phyloP scores from a whole-genome alignment of 371 early-diverging fungal genomes.

The Funneliformis caledonium region DNA sequence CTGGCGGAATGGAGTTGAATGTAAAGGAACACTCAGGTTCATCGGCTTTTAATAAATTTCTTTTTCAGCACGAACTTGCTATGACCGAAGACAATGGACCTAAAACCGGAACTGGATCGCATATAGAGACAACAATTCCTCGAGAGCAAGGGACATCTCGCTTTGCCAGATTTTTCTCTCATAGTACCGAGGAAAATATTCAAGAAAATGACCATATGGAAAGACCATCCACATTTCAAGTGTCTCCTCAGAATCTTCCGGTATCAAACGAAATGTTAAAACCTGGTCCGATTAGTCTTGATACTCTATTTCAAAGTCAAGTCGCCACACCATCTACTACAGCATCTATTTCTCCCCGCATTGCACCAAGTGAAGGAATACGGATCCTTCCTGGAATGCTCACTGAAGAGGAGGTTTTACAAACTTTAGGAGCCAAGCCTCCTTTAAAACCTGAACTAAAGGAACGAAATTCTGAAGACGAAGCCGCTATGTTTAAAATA shows the following conservation, averaged over 20 bases:
- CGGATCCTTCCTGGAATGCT: constrained; percentile 50
- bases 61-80: constrained; percentile 48
- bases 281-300: constrained; percentile 47
- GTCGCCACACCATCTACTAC: constrained; percentile 40
- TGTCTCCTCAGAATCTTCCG: constrained; percentile 37
- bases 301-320: constrained; percentile 58
- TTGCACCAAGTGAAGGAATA: constrained; percentile 31
- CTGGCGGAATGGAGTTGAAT: constrained; percentile 49
- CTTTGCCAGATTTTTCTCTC: constrained; percentile 69
- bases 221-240: constrained; percentile 1
- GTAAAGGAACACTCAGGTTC: constrained; percentile 46
- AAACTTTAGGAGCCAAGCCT: constrained; percentile 55
- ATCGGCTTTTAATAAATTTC: constrained; percentile 52
- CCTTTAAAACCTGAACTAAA: constrained; percentile 40
- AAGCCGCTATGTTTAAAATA: constrained; percentile 64
- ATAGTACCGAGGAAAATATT: constrained; percentile 43
- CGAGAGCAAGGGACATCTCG: constrained; percentile 60
- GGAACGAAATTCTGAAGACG: constrained; percentile 51
- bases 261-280: constrained; percentile 32
- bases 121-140: constrained; percentile 14
- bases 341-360: constrained; percentile 38
- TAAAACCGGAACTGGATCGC: not conserved
- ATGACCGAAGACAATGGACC: constrained; percentile 42
- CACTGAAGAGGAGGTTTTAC: constrained; percentile 65
- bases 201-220: constrained; percentile 25